phyloP scores from a whole-genome alignment of 148 eudicot genomes.

The Agrostemma githago region DNA sequence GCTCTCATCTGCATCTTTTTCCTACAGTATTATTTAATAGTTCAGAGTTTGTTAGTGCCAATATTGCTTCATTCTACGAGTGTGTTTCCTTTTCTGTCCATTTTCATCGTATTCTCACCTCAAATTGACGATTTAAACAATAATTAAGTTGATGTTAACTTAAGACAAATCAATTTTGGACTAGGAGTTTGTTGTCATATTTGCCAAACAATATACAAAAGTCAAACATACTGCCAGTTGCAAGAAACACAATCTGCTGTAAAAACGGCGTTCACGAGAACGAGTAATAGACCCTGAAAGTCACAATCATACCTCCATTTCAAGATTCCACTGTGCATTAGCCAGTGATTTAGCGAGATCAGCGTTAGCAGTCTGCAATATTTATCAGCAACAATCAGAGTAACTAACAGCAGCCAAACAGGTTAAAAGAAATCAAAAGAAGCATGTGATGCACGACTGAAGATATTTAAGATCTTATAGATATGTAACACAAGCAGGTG shows the following conservation, averaged over 20 bases:
- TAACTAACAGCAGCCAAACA: neutral
- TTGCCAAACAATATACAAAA: neutral
- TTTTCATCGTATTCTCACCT: neutral
- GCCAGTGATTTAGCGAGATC: conserved; percentile 86
- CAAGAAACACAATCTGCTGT: neutral
- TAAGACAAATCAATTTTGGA: neutral
- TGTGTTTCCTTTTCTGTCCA: neutral
- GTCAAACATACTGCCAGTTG: neutral
- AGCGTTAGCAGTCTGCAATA: conserved; percentile 82
- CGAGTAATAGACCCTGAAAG: neutral
- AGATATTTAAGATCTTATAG: neutral
- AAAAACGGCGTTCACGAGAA: neutral
- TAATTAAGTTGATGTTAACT: neutral
- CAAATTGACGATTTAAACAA: neutral
- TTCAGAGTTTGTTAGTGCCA: neutral
- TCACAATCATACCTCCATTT: conserved; percentile 63
- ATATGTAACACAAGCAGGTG: neutral
- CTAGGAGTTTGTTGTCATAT: neutral
- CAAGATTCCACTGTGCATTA: conserved; percentile 70
- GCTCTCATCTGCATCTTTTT: neutral
- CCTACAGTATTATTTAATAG: neutral
- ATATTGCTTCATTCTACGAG: neutral
- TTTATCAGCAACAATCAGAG: conserved; percentile 13
- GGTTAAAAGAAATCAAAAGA: conserved; percentile 10
- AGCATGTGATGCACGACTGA: conserved; percentile 1